phyloP scores from a whole-genome alignment of 2,329 filamentous ascomycete genomes.

The Harringtonia aguacate region DNA sequence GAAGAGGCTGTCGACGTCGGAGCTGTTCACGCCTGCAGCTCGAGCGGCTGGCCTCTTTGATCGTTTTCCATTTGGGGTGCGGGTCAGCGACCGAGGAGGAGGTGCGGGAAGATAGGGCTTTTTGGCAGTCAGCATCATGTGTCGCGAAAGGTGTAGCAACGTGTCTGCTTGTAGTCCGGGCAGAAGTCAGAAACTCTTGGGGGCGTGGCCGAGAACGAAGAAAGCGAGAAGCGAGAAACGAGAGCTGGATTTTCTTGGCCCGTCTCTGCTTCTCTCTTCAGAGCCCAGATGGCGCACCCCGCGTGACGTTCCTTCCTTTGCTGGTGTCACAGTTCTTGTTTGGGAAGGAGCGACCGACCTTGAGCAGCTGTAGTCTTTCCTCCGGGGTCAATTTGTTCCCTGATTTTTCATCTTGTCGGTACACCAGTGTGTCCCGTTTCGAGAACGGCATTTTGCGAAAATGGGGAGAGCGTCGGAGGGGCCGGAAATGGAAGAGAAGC shows the following conservation, averaged over 20 bases:
- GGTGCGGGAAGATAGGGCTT: slow-evolving; percentile 25
- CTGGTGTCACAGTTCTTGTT: slow-evolving; percentile 5
- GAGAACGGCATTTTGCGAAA: slow-evolving; percentile 23
- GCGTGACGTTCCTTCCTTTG: slow-evolving; percentile 12
- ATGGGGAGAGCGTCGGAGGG: neutral
- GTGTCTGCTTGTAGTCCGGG: no score
- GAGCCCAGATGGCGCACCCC: no score
- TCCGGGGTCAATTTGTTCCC: slow-evolving; percentile 29
- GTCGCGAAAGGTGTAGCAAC: no score
- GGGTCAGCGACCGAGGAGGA: slow-evolving; percentile 14
- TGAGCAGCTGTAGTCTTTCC: slow-evolving; percentile 32
- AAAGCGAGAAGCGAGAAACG: no score
- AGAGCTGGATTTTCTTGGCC: no score
- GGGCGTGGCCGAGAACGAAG: no score
- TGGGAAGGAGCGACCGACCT: slow-evolving; percentile 22
- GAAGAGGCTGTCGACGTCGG: neutral
- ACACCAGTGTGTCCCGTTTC: slow-evolving; percentile 26
- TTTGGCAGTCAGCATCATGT: slow-evolving; percentile 10
- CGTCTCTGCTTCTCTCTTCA: no score
- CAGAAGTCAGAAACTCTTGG: no score
- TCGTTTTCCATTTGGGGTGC: slow-evolving; percentile 12
- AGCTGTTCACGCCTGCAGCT: neutral
- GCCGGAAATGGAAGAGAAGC: neutral
- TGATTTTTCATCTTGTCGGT: slow-evolving; percentile 32
- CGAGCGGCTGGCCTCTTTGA: neutral